Evolutionary conservation across 345 rosid species (phyloP).

Genomic region (Erodium maritimum): DNA sequence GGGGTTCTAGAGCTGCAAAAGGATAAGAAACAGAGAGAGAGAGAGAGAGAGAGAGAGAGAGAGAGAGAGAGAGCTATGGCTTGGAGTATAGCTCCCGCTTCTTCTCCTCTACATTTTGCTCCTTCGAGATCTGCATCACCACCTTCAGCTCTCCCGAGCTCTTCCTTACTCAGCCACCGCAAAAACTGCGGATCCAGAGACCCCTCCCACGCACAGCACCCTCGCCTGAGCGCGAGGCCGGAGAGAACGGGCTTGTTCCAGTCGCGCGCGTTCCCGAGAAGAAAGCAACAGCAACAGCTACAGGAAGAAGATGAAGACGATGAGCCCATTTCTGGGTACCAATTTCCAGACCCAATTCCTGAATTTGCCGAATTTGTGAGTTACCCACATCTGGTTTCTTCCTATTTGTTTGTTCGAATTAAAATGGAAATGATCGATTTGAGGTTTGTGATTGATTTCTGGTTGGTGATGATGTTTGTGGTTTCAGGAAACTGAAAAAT

Average conservation of each 20-base stretch:
- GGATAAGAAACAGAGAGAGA: not conserved
- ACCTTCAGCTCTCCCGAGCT: not conserved
- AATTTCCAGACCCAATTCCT: slow-evolving; percentile 82
- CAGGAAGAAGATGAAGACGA: not conserved
- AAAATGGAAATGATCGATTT: not conserved
- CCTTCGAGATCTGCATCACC: not conserved
- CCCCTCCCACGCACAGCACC: slow-evolving; percentile 3
- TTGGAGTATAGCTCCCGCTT: slow-evolving; percentile 1
- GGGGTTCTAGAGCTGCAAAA: not conserved
- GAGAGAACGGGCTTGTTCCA: slow-evolving; percentile 7
- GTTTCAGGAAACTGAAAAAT: slow-evolving; percentile 72
- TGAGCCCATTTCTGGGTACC: slow-evolving; percentile 30
- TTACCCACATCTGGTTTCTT: not conserved
- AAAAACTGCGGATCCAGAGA: not conserved
- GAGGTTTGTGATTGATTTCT: not conserved
- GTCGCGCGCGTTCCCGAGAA: slow-evolving; percentile 7
- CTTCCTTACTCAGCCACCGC: not conserved
- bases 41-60: not conserved
- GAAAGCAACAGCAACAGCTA: not conserved
- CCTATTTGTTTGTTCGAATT: not conserved
- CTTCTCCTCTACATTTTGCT: not conserved
- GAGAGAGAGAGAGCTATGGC: not conserved
- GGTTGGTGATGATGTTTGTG: not conserved
- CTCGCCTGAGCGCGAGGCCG: slow-evolving; percentile 13
- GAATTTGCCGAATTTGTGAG: slow-evolving; percentile 79